phyloP scores from a whole-genome alignment of 2,329 filamentous ascomycete genomes.

The Acephala macrosclerotiorum region DNA sequence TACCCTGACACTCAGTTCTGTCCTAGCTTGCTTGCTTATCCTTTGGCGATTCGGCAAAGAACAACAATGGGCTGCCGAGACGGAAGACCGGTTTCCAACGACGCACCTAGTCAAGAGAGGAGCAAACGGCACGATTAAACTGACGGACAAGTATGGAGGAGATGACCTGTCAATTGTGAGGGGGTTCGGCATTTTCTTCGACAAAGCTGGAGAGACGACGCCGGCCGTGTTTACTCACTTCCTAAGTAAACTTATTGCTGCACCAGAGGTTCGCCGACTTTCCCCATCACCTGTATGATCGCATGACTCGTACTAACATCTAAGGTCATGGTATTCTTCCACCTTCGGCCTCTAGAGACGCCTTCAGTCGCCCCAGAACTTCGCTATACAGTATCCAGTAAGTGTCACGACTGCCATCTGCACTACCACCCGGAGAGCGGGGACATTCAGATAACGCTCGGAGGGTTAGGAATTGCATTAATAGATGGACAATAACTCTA shows the following conservation, averaged over 20 bases:
- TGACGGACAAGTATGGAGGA: conserved; percentile 50
- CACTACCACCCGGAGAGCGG: no score
- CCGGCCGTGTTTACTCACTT: conserved; percentile 76
- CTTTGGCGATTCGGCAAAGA: conserved; percentile 84
- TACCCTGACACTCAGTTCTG: conserved; percentile 68
- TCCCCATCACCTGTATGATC: no score
- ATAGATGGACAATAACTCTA: no score
- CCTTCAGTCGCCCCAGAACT: conserved; percentile 60
- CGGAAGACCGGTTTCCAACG: conserved; percentile 63
- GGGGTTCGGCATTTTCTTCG: conserved; percentile 77
- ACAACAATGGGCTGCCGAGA: conserved; percentile 76
- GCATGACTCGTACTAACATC: neutral
- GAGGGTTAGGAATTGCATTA: no score
- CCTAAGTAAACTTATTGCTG: conserved; percentile 72
- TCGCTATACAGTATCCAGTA: conserved; percentile 50
- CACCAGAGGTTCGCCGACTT: conserved; percentile 63
- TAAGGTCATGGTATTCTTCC: conserved; percentile 66
- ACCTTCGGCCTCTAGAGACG: conserved; percentile 68
- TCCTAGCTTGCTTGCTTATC: conserved; percentile 70
- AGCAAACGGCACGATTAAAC: conserved; percentile 47
- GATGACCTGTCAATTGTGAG: conserved; percentile 54
- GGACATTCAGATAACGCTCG: conserved; percentile 12
- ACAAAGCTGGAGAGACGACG: conserved; percentile 73
- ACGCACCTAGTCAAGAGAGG: conserved; percentile 50
- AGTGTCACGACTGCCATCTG: no score